Evolutionary conservation across 495 filamentous ascomycete species (phyloP), one percentile per base, ranked within the genome.

Genomic region (Halenospora varia): DNA sequence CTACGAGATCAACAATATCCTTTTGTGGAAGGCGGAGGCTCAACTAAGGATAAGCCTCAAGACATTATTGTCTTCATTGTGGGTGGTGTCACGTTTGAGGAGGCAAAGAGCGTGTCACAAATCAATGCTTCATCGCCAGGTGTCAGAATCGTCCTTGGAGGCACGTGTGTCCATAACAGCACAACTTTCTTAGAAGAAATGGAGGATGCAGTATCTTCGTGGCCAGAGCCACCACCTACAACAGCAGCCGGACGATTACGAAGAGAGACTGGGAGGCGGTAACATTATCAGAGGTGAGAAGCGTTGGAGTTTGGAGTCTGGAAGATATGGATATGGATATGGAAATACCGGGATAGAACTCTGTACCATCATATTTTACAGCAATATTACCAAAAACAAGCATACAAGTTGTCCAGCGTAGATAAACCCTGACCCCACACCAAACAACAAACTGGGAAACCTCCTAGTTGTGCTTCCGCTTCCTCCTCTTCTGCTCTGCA

Each of bases 21-120:
- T 0, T 97, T 96, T 69, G 79, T 97, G 0, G 94, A 97, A 55
- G 90, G 90, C 17, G 86, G 88, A 15, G 86, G 85, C 10, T 80
- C 87, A 10, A 96, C 90, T 9, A 79, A 85, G 40, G 94, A 97
- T 64, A 98, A 97, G 66, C 94, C 94, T 19, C 94, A 98, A 69
- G 95, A 98, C 70, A 88, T 97, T 44, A 80, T 98, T 39, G 82
- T 97, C 15, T 97, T 98, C 66, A 88, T 97, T 66, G 78, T 96
- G 49, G 94, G 95, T 19, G 94, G 94, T 4, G 84, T 84, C 2
- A 98, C 94, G 1, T 97, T 96, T 66, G 94, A 97, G 70, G 94
- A 98, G 71, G 92, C 95, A 2, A 96, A 95, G 76, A 88, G 88
- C 76, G 83, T 97, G 2, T 91, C 93, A 6, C 83, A 92, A 64